A percentile compares a stretch with the other conserved stretches of the same genome.
These are phyloP conservation scores for Myxozyma sirexii DNA, from an alignment of 805 yeast species.

Conservation along the genomic window DNA sequence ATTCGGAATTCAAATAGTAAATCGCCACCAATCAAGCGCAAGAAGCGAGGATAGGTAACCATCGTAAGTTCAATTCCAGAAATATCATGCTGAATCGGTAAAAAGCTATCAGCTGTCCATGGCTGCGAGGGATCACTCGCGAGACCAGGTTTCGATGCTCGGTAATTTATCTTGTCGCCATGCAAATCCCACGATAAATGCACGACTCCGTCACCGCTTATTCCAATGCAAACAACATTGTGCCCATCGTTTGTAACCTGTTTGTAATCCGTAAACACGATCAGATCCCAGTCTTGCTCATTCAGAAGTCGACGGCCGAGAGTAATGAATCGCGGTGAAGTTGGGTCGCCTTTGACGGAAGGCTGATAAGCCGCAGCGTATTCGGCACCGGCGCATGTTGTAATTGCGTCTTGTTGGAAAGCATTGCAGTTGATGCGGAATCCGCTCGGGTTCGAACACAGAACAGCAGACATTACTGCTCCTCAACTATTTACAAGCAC, in stretches of 20 bases:
- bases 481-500: too few species aligned
- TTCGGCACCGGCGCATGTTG: constrained; percentile 30
- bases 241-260: constrained; percentile 37
- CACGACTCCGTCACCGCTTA: constrained; percentile 37
- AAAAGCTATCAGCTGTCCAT: constrained; percentile 4
- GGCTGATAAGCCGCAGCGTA: constrained; percentile 26
- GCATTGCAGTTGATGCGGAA: constrained; percentile 36
- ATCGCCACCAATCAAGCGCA: constrained; percentile 29
- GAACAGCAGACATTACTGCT: not conserved
- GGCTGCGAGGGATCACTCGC: not conserved
- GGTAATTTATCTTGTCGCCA: constrained; percentile 34
- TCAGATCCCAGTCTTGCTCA: constrained; percentile 24
- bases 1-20: constrained; percentile 17
- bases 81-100: constrained; percentile 3
- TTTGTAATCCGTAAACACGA: constrained; percentile 31
- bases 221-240: constrained; percentile 36
- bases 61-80: constrained; percentile 19
- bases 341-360: constrained; percentile 1
- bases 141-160: constrained; percentile 20
- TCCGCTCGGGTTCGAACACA: constrained; percentile 30
- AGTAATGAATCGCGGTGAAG: constrained; percentile 6
- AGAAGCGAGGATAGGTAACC: constrained; percentile 36
- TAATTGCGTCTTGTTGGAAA: constrained; percentile 36
- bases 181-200: constrained; percentile 38
- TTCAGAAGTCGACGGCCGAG: constrained; percentile 29